Base-by-base conservation (phyloP, 2,329 filamentous ascomycete genomes). In the Lecanicillium sp. region DNA sequence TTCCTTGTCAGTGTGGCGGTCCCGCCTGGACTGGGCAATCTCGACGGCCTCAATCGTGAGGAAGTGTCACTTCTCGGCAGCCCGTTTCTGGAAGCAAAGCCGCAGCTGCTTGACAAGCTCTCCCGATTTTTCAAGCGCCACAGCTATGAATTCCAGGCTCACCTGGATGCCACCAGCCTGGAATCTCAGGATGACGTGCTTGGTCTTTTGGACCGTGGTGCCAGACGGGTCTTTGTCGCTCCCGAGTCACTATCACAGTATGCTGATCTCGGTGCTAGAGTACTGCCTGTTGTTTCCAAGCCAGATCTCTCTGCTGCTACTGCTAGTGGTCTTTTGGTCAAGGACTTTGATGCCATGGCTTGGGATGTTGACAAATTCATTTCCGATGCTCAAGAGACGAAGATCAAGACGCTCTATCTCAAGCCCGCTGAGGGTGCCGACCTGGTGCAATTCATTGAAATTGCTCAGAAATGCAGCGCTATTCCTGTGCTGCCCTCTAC, bases 171-270 rank as follows among this genome's bases (percentile, higher is more conserved):
- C 36, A 82, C 84, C 4, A 64, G 65, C 16, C 70, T 96, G 29
- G 60, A 74, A 22, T 78, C 79, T 9, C 67, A 69, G 40, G 82
- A 88, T 48, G 83, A 94, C 46, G 69, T 96, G 27, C 65, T 90
- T 38, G 75, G 83, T 33, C 71, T 96, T 27, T 77, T 98, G 40
- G 85, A 98, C 58, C 76, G 80, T 46, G 92, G 92, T 43, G 87
- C 88, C 6, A 76, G 80, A 37, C 92, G 83, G 57, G 82, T 92
- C 45, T 92, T 96, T 58, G 84, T 95, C 36, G 73, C 74, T 14
- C 73, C 80, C 34, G 71, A 79, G 41, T 83, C 87, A 56, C 66
- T 94, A 38, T 66, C 69, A 8, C 63, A 70, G 37, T 73, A 75
- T 42, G 60, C 67, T 34, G 68, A 72, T 45, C 78, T 75, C 45